Evolutionary conservation across 805 yeast genomes (phyloP), one percentile per base, ranked within the genome.

Genomic region (Candida nonsorbophila): DNA sequence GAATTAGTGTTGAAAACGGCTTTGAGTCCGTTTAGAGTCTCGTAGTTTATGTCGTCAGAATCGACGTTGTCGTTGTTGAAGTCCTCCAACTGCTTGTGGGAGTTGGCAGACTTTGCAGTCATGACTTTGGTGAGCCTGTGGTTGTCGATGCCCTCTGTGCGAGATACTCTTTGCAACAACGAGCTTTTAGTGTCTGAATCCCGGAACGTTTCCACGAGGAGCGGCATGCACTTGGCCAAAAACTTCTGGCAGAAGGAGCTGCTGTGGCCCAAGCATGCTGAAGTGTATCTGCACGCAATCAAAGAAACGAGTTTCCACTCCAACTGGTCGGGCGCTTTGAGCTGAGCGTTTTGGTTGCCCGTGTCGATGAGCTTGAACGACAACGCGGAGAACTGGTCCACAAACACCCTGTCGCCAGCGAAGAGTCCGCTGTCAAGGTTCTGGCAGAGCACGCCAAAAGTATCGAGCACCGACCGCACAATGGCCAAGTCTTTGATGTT

Each of bases 1-100:
- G 77, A 72, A 2, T 72, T 58, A 1, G 92, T 74, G 42, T 76
- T 75, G 49, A 84, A 86, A 32, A 77, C 70, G 1, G 74, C 51
- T 28, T 69, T 69, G 38, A 88, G 59, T 0, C 84, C 69, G 6
- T 47, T 37, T 15, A 67, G 30, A 37, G 76, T 62, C 15, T 74
- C 73, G 19, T 67, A 67, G 14, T 64, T 55, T 4, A 74, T 58
- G 24, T 72, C 62, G 5, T 49, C 51, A 5, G 45, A 47, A 39
- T 66, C 55, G 15, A 64, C 48, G 4, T 47, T 42, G 14, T 58
- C 58, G 30, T 62, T 58, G 10, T 63, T 64, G 21, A 55, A 51
- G 21, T 51, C 49, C 5, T 46, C 45, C 24, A 52, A 42, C 30
- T 41, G 35, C 15, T 44, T 33, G 22, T 36, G 37, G 10, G 24